Percentiles rank a stretch among this genome's conserved stretches.
These are phyloP conservation scores for Tetracentron sinense DNA, from an alignment of 164 flowering plant genomes.

Conservation along the genomic window DNA sequence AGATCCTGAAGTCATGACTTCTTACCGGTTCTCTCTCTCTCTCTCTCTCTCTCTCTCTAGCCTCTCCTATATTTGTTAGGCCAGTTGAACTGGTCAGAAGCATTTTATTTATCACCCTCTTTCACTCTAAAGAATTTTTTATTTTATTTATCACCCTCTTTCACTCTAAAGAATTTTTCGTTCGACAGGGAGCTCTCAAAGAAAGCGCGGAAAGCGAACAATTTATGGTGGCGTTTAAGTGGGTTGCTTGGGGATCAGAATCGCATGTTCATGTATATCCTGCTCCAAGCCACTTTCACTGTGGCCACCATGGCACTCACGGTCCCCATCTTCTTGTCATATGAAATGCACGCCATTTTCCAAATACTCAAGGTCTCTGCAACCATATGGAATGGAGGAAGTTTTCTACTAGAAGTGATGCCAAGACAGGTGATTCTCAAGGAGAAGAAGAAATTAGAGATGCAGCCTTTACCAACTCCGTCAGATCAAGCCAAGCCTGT, in stretches of 20 bases:
- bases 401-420: constrained; percentile 92
- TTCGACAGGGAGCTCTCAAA: constrained; percentile 83
- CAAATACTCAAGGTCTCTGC: constrained; percentile 90
- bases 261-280: constrained; percentile 76
- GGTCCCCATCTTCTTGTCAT: constrained; percentile 89
- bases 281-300: constrained; percentile 77
- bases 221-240: constrained; percentile 88
- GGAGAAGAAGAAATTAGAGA: constrained; percentile 76
- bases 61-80: not conserved
- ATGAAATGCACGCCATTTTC: constrained; percentile 58
- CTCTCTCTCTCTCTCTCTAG: constrained; percentile 3
- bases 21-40: constrained; percentile 64
- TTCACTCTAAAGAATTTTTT: too few relatives aligned
- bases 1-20: constrained; percentile 99
- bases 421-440: constrained; percentile 86
- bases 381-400: constrained; percentile 89
- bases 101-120: too few relatives aligned
- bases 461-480: constrained; percentile 27
- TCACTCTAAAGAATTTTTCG: not conserved
- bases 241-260: constrained; percentile 93
- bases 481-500: constrained; percentile 8
- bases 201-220: constrained; percentile 91
- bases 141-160: too few relatives aligned
- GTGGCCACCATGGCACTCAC: constrained; percentile 93
- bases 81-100: not conserved